A percentile compares a stretch with the other conserved stretches of the same genome.
phyloP scores from a whole-genome alignment of 2,329 filamentous ascomycete genomes.

The Aspergillus fischeri region DNA sequence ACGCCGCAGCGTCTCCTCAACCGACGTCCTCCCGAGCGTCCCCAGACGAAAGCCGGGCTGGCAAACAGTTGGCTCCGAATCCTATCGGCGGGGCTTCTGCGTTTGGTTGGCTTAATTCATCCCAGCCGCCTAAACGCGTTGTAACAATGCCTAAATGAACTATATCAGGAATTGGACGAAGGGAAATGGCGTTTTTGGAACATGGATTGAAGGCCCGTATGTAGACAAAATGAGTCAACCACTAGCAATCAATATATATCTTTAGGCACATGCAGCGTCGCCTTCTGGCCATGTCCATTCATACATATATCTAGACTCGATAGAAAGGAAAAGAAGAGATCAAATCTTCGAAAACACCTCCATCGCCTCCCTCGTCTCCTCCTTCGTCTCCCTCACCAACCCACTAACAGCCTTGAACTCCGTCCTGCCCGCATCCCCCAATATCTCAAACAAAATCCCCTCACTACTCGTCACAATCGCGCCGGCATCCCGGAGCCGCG shows the following conservation, averaged over 20 bases:
- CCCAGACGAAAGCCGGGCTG: constrained; percentile 27
- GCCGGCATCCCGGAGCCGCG: constrained; percentile 69
- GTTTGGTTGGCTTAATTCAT: constrained; percentile 80
- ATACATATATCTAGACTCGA: background rate
- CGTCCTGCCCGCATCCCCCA: constrained; percentile 72
- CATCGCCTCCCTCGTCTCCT: constrained; percentile 66
- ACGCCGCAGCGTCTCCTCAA: constrained; percentile 10
- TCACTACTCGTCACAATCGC: constrained; percentile 81
- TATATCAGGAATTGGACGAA: constrained; percentile 13
- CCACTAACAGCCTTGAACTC: constrained; percentile 69
- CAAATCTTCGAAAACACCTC: constrained; percentile 61
- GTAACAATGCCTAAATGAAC: constrained; percentile 21
- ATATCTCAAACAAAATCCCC: constrained; percentile 81
- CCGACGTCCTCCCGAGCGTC: constrained; percentile 18
- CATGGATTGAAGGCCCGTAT: background rate
- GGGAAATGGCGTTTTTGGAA: background rate
- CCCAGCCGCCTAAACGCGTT: constrained; percentile 18
- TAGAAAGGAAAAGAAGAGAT: background rate
- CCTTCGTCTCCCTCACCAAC: constrained; percentile 72
- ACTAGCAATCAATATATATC: background rate
- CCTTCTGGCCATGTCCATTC: background rate
- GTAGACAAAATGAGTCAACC: background rate
- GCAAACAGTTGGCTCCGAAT: constrained; percentile 62
- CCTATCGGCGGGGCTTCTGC: constrained; percentile 89
- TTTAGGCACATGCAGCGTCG: background rate